These are phyloP conservation scores for Coniochaeta ligniaria DNA, from an alignment of 2,329 filamentous ascomycete genomes.

Conservation along the genomic window DNA sequence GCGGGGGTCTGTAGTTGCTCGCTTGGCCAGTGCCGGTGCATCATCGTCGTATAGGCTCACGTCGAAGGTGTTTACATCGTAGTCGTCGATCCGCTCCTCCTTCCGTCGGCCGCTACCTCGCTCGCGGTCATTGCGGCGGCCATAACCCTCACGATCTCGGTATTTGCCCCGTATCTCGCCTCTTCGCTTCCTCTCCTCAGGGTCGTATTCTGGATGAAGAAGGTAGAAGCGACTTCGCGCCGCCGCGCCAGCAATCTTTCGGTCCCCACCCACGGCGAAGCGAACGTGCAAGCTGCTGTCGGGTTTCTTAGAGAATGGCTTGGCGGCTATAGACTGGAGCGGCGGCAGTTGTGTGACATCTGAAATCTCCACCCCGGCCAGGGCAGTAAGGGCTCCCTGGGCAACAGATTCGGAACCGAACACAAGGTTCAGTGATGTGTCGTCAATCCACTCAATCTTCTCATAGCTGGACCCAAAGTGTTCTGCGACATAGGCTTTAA, in stretches of 20 bases:
- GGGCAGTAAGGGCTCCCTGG: constrained; percentile 45
- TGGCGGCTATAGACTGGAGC: constrained; percentile 62
- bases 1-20: constrained; percentile 10
- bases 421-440: constrained; percentile 80
- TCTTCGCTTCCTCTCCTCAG: constrained; percentile 60
- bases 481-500: constrained; percentile 66
- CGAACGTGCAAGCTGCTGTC: constrained; percentile 66
- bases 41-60: constrained; percentile 80
- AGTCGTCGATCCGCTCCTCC: constrained; percentile 58
- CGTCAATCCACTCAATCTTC: constrained; percentile 89
- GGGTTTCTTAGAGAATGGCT: constrained; percentile 59
- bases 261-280: constrained; percentile 67
- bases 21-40: constrained; percentile 26
- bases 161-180: constrained; percentile 48
- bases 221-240: constrained; percentile 86
- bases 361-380: constrained; percentile 43
- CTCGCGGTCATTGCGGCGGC: constrained; percentile 18
- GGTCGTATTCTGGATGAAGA: constrained; percentile 83
- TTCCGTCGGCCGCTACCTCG: constrained; percentile 34
- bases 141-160: constrained; percentile 45
- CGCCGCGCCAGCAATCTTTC: constrained; percentile 71
- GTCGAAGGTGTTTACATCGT: constrained; percentile 47
- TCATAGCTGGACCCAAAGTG: constrained; percentile 54
- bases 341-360: constrained; percentile 49
- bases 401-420: constrained; percentile 53